Conservation (phyloP, 1,284 basidiomycete genomes). For the Boletus semigastroideus region DNA sequence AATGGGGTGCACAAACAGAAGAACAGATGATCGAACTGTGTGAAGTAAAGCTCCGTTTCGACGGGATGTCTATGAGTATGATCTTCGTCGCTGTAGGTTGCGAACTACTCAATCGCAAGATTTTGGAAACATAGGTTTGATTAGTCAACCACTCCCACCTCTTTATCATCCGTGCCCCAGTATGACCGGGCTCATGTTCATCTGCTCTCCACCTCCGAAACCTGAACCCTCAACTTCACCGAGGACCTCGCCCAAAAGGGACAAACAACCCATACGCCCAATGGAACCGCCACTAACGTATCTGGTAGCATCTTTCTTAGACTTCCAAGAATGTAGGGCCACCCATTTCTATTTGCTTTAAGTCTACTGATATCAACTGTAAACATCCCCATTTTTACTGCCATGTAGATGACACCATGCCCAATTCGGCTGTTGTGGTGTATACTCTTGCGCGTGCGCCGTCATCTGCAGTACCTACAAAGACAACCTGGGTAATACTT, state of each 20-base stretch:
- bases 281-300: conserved; percentile 40
- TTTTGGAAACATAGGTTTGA: conserved; percentile 36
- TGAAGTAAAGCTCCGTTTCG: conserved; percentile 54
- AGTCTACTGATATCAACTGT: not conserved
- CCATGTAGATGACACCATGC: conserved; percentile 44
- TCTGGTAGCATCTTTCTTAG: conserved; percentile 52
- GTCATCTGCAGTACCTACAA: conserved; percentile 17
- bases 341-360: not conserved
- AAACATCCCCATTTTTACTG: conserved; percentile 4
- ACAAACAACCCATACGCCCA: conserved; percentile 27
- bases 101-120: conserved; percentile 9
- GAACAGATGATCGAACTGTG: conserved; percentile 60
- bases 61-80: conserved; percentile 45
- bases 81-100: not conserved
- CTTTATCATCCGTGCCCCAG: conserved; percentile 36
- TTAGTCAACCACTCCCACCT: conserved; percentile 47
- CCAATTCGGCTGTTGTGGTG: conserved; percentile 46
- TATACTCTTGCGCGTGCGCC: conserved; percentile 38
- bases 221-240: conserved; percentile 27
- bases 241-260: conserved; percentile 32
- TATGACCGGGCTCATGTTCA: conserved; percentile 47
- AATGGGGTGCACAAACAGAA: conserved; percentile 65
- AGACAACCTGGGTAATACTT: conserved; percentile 33
- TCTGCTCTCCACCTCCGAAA: conserved; percentile 39
- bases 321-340: conserved; percentile 60